Base-by-base conservation (phyloP, 108 stramenopile species). In the Aurantiochytrium sp. region DNA sequence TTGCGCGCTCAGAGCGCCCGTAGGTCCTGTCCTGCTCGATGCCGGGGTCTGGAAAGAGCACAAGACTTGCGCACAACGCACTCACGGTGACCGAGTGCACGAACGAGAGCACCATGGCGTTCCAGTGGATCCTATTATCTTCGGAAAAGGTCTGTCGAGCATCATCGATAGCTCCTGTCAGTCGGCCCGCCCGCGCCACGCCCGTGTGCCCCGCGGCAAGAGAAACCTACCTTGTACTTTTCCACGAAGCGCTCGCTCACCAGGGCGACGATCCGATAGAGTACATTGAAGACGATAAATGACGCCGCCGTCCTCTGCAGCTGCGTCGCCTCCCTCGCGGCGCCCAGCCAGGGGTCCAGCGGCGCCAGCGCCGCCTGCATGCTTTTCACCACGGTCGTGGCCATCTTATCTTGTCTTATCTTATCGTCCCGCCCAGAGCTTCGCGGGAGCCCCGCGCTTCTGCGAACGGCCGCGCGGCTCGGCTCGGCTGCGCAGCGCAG, bases 41-140 rank as follows among this genome's bases (percentile, higher is more conserved):
- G 73, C 42, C 24, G 15, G 50, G 8, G 73, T 81, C 73, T 24
- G 73, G 73, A 81, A 81, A 81, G 39, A 81, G 73, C 45, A 81
- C 73, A 8, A 81, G 45, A 6, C 21, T 22, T 6, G 45, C 36
- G 24, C 73, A 81, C n/a, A 81, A 27, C 6, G 10, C 12, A 24
- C 73, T 81, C 73, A 81, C 73, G 27, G 45, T 48, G 17, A 30
- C 30, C 10, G 73, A 22, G 2, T 81, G 73, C 21, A 48, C 45
- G 27, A 81, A 81, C 42, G 73, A 81, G n/a, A 81, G 73, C 0
- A 48, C 45, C 39, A 48, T 48, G 45, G 42, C n/a, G 19, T 41
- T 81, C 73, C 73, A 81, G 42, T 48, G 45, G 2, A 48, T 17
- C 17, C 24, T 22, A 2, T 81, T 24, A 41, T 48, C 73, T 2